Percentiles rank a stretch among this genome's conserved stretches.
These are phyloP conservation scores for Globisporangium heterothallicum DNA, from an alignment of 352 stramenopile species.

Conservation along the genomic window DNA sequence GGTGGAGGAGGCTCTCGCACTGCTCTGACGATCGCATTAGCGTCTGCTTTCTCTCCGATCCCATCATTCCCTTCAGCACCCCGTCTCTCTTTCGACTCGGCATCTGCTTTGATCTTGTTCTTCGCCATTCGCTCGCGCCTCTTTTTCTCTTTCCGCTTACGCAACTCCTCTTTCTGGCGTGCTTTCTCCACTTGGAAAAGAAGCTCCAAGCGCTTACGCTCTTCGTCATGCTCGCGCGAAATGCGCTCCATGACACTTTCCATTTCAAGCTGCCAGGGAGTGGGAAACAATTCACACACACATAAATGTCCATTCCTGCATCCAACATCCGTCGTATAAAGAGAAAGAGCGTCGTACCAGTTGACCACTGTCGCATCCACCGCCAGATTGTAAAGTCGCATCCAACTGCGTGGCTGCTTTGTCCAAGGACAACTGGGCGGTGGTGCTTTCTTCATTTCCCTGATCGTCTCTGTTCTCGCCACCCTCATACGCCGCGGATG, in stretches of 20 bases:
- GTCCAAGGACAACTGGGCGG: conserved; percentile 3
- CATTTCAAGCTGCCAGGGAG: conserved; percentile 38
- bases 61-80: too few species aligned
- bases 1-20: conserved; percentile 12
- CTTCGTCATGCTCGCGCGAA: conserved; percentile 60
- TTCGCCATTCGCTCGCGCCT: conserved; percentile 40
- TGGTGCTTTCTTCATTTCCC: background rate
- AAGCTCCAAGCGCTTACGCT: conserved; percentile 51
- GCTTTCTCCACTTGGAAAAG: conserved; percentile 66
- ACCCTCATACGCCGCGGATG: background rate
- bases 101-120: conserved; percentile 34
- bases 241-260: conserved; percentile 54
- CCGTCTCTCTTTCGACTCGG: too few species aligned
- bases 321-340: too few species aligned
- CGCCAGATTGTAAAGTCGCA: conserved; percentile 16
- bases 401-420: conserved; percentile 24
- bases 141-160: conserved; percentile 64
- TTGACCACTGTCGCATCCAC: background rate
- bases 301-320: too few species aligned
- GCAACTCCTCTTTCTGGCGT: conserved; percentile 56
- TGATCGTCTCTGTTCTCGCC: background rate
- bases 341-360: too few species aligned
- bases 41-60: background rate
- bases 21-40: background rate
- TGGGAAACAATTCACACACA: background rate